Evolutionary conservation across 2,329 filamentous ascomycete species (phyloP), one percentile per base, ranked within the genome.

Genomic region (Juglanconis sp.): DNA sequence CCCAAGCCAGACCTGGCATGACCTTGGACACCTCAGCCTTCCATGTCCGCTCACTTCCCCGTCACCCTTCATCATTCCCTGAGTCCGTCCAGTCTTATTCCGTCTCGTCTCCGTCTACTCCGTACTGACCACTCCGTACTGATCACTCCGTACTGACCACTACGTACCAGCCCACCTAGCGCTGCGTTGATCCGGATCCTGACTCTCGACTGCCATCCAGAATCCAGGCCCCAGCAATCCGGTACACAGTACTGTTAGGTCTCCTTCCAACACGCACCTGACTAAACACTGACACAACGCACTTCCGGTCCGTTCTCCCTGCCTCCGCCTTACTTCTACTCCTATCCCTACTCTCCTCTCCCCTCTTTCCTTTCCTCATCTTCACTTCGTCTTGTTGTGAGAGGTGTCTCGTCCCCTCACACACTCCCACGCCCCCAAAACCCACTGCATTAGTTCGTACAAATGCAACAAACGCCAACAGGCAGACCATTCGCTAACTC

Each of bases 301-400:
- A 58, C 56, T 40, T 57, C 54, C 40, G 54, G 49, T 53, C 48
- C 60, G 53, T 44, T 44, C 51, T 38, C 57, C 53, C 42, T 53
- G 40, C 51, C 40, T 49, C 47, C 49, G 40, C 30, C 48, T 36
- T 53, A 8, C 48, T 36, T 15, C 53, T 38, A 17, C 50, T 42
- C 32, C 44, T 40, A 11, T 24, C 17, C 42, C 53, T 50, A n/a
- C 47, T 36, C 49, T 42, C 49, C 46, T 40, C 49, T 42, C 42
- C 42, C 32, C n/a, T n/a, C 52, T 35, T 32, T 36, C 44, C 46
- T 17, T 17, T 44, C 24, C 15, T 13, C 48, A 17, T n/a, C 34
- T 35, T 44, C 53, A 8, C 36, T 32, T 44, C 42, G 4, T 17
- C 17, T 46, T 24, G 24, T 24, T 24, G 24, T 24, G 24, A 24